Conservation (phyloP, 2,329 filamentous ascomycete genomes). For the Aspergillus chevalieri region DNA sequence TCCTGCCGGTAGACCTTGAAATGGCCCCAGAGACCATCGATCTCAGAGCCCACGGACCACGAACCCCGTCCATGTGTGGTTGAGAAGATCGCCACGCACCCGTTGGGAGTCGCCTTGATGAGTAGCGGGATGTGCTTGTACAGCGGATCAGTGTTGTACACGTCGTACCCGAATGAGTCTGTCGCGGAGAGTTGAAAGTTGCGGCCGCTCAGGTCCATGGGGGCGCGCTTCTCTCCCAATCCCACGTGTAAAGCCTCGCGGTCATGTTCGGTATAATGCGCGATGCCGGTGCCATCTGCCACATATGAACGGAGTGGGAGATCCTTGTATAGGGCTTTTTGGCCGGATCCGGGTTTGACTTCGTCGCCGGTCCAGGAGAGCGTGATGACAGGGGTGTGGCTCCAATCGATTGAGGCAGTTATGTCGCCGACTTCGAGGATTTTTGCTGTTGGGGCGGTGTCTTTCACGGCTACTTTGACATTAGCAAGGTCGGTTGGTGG, state of each 20-base stretch:
- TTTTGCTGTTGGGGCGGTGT: constrained; percentile 31
- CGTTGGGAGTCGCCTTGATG: constrained; percentile 60
- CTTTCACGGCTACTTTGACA: constrained; percentile 21
- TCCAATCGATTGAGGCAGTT: constrained; percentile 55
- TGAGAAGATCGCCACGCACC: constrained; percentile 63
- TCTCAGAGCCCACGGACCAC: constrained; percentile 64
- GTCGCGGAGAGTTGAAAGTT: constrained; percentile 62
- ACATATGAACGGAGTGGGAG: constrained; percentile 61
- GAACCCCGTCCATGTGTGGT: constrained; percentile 59
- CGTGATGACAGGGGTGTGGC: constrained; percentile 52
- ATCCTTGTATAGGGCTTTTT: constrained; percentile 56
- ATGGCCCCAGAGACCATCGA: constrained; percentile 69
- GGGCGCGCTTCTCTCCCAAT: constrained; percentile 65
- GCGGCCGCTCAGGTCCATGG: constrained; percentile 64
- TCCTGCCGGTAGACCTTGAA: constrained; percentile 71
- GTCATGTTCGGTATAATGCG: constrained; percentile 61
- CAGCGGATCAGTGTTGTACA: constrained; percentile 63
- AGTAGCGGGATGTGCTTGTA: constrained; percentile 72
- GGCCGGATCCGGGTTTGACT: neutral
- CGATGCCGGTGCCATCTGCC: constrained; percentile 55
- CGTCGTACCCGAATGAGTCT: constrained; percentile 68
- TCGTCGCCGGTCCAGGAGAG: constrained; percentile 46
- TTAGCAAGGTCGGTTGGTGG: constrained; percentile 35
- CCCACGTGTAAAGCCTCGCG: constrained; percentile 61
- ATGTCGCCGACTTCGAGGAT: constrained; percentile 45